phyloP scores from a whole-genome alignment of 148 eudicot genomes.

The Dianthus caryophyllus region DNA sequence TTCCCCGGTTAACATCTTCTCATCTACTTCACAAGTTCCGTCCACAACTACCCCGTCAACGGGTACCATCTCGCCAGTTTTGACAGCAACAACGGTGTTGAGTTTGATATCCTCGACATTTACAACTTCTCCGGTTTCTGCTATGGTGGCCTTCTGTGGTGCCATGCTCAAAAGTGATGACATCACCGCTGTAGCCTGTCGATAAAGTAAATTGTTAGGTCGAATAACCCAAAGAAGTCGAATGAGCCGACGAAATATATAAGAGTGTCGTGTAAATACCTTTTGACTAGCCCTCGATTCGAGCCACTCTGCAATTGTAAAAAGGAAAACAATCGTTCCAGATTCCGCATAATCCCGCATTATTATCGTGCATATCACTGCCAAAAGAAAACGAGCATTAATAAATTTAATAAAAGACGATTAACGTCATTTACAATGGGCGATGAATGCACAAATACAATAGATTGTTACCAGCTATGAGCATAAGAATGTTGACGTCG shows the following conservation, averaged over 20 bases:
- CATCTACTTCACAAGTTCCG: constrained; percentile 76
- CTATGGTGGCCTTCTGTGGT: constrained; percentile 40
- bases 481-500: constrained; percentile 65
- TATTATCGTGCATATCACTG: constrained; percentile 68
- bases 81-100: constrained; percentile 34
- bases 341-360: constrained; percentile 76
- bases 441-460: neutral
- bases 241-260: neutral
- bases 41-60: constrained; percentile 38
- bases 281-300: constrained; percentile 81
- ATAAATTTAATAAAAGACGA: too few relatives aligned
- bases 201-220: neutral
- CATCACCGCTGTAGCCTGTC: constrained; percentile 45
- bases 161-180: constrained; percentile 39
- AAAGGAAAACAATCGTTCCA: constrained; percentile 76
- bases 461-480: constrained; percentile 54
- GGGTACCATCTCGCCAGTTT: constrained; percentile 38
- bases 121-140: constrained; percentile 36
- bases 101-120: constrained; percentile 35
- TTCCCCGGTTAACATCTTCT: constrained; percentile 85
- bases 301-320: constrained; percentile 87
- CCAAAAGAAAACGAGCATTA: neutral
- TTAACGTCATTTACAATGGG: neutral
- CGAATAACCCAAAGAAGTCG: neutral
- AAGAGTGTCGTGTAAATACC: constrained; percentile 29